Conservation (phyloP, 768 basidiomycete species). For the Lactifluus pinguis region DNA sequence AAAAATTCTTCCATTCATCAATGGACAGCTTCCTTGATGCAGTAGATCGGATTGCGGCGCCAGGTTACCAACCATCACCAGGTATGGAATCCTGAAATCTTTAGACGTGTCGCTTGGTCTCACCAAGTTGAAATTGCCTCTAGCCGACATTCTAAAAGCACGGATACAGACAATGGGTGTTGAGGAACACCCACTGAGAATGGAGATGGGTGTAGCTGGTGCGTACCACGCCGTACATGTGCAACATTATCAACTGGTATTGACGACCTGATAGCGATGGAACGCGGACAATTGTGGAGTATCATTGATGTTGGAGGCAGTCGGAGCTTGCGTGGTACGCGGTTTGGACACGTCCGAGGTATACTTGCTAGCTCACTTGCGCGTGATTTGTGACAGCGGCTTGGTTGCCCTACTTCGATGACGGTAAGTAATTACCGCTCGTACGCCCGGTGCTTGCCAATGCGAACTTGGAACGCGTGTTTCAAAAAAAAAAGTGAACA, state of each 20-base stretch:
- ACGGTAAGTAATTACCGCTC: constrained; percentile 32
- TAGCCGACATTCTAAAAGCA: constrained; percentile 57
- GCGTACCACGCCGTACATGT: constrained; percentile 6
- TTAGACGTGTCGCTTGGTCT: not conserved
- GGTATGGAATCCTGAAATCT: constrained; percentile 27
- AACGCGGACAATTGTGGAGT: constrained; percentile 41
- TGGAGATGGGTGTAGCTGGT: constrained; percentile 33
- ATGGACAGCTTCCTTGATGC: constrained; percentile 47
- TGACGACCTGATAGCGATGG: constrained; percentile 7
- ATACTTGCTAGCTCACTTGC: not conserved
- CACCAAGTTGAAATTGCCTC: not conserved
- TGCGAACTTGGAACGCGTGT: not conserved
- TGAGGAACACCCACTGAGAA: constrained; percentile 49
- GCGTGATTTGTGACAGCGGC: constrained; percentile 31
- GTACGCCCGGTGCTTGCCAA: not conserved
- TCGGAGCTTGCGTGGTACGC: constrained; percentile 43
- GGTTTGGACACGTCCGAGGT: not conserved
- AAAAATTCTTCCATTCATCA: not conserved
- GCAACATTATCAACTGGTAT: not conserved
- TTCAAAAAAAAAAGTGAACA: constrained; percentile 35
- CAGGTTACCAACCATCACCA: constrained; percentile 43
- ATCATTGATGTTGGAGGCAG: constrained; percentile 64
- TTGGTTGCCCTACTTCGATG: constrained; percentile 65
- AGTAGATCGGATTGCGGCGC: constrained; percentile 40
- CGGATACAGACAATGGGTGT: constrained; percentile 56